Evolutionary conservation across 352 stramenopile genomes (phyloP).

Genomic region (Globisporangium perplexum): DNA sequence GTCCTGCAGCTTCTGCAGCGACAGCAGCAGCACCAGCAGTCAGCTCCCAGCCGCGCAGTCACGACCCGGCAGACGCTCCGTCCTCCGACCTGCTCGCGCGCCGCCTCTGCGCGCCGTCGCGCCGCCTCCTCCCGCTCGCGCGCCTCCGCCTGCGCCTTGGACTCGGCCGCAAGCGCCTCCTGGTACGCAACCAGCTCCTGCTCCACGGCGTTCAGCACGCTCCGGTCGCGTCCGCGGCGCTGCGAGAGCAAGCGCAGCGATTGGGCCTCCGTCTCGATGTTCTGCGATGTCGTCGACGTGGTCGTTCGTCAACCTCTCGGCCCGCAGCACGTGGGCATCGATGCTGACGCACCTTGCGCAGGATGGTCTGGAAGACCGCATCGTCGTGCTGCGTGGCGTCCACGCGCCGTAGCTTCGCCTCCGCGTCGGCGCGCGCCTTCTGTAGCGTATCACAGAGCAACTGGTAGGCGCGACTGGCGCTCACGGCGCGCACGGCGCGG

Average conservation of each 20-base stretch:
- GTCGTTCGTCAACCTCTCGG: not conserved
- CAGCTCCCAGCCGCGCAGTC: not conserved
- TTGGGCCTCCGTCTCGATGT: slow-evolving; percentile 27
- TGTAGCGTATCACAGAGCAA: slow-evolving; percentile 58
- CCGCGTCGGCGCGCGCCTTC: slow-evolving; percentile 41
- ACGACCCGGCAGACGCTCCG: not conserved
- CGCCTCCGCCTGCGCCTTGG: slow-evolving; percentile 24
- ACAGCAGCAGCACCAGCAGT: not conserved
- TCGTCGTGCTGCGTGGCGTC: slow-evolving; percentile 12
- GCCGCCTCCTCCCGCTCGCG: slow-evolving; percentile 29
- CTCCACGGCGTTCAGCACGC: slow-evolving; percentile 38
- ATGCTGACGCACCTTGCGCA: slow-evolving; percentile 18
- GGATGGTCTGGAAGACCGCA: slow-evolving; percentile 15
- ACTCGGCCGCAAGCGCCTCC: slow-evolving; percentile 23
- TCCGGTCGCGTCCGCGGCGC: slow-evolving; percentile 32
- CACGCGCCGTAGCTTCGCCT: slow-evolving; percentile 29
- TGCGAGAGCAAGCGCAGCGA: slow-evolving; percentile 30
- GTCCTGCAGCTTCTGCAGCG: slow-evolving; percentile 16
- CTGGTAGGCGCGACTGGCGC: slow-evolving; percentile 47
- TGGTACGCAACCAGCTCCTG: slow-evolving; percentile 42
- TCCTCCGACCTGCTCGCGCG: slow-evolving; percentile 27
- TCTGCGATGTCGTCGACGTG: not conserved
- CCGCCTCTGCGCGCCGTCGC: slow-evolving; percentile 21
- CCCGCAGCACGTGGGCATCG: not conserved
- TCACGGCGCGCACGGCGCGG: slow-evolving; percentile 48